A percentile compares a stretch with the other conserved stretches of the same genome.
Evolutionary conservation across 2,329 filamentous ascomycete genomes (phyloP).

Genomic region (Aspergillus tubingensis): DNA sequence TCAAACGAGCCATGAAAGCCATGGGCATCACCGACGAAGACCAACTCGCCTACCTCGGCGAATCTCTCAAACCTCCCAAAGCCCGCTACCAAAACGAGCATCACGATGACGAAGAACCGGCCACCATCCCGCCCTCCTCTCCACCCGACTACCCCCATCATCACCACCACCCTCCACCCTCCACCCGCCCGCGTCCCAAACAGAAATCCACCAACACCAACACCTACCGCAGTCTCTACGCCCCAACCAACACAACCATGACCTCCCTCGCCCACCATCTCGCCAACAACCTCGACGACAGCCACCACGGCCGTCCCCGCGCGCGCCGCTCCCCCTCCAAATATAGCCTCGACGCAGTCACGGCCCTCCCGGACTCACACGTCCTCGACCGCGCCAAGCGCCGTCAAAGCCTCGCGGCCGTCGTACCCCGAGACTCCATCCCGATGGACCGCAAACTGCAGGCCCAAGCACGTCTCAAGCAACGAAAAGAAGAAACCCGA

Average conservation of each 20-base stretch:
- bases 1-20: conserved; percentile 25
- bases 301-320: conserved; percentile 25
- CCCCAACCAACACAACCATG: conserved; percentile 29
- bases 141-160: conserved; percentile 30
- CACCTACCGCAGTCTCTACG: conserved; percentile 26
- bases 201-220: conserved; percentile 23
- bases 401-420: conserved; percentile 24
- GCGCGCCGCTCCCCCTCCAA: conserved; percentile 28
- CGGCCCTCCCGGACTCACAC: conserved; percentile 21
- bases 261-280: conserved; percentile 27
- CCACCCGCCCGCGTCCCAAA: conserved; percentile 25
- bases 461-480: conserved; percentile 38
- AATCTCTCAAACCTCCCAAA: conserved; percentile 20
- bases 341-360: conserved; percentile 34
- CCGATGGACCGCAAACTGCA: conserved; percentile 37
- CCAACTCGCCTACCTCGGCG: conserved; percentile 25
- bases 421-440: conserved; percentile 28
- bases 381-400: conserved; percentile 24
- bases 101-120: conserved; percentile 6
- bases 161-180: conserved; percentile 21
- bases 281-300: conserved; percentile 19
- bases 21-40: conserved; percentile 32
- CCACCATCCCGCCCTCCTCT: conserved; percentile 32
- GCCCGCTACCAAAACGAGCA: conserved; percentile 15
- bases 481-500: conserved; percentile 28